Evolutionary conservation across 164 flowering plant species (phyloP).

Genomic region (Nymphaea thermarum): DNA sequence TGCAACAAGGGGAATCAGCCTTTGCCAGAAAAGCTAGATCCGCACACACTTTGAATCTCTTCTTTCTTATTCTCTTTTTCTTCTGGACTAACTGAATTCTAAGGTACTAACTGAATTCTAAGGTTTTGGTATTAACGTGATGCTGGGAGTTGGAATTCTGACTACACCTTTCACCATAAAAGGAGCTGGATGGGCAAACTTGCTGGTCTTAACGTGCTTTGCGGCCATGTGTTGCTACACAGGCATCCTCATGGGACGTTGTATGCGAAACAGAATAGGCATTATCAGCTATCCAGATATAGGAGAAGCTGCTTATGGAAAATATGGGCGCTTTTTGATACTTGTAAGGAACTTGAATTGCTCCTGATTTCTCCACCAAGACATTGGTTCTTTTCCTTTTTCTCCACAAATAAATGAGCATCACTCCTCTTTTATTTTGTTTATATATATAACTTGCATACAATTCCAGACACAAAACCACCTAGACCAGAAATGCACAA

Average conservation of each 20-base stretch:
- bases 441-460: not conserved
- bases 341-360: not conserved
- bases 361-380: too few relatives aligned
- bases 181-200: constrained; percentile 78
- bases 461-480: too few relatives aligned
- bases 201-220: constrained; percentile 45
- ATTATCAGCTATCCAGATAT: constrained; percentile 25
- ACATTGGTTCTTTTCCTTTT: too few relatives aligned
- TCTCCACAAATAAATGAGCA: not conserved
- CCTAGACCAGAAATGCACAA: too few relatives aligned
- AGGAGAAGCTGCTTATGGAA: not conserved
- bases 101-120: constrained; percentile 62
- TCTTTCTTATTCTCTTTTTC: not conserved
- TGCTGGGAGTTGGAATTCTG: constrained; percentile 84
- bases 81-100: constrained; percentile 46
- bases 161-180: constrained; percentile 76
- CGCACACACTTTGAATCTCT: not conserved
- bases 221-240: constrained; percentile 68
- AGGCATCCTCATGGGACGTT: constrained; percentile 52
- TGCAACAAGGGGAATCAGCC: too few relatives aligned
- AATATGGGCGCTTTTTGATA: not conserved
- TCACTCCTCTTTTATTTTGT: not conserved
- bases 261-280: constrained; percentile 67
- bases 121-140: constrained; percentile 30
- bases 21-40: too few relatives aligned